Base-by-base conservation (phyloP, 2,329 filamentous ascomycete species). In the Pestalotiopsis sp. region DNA sequence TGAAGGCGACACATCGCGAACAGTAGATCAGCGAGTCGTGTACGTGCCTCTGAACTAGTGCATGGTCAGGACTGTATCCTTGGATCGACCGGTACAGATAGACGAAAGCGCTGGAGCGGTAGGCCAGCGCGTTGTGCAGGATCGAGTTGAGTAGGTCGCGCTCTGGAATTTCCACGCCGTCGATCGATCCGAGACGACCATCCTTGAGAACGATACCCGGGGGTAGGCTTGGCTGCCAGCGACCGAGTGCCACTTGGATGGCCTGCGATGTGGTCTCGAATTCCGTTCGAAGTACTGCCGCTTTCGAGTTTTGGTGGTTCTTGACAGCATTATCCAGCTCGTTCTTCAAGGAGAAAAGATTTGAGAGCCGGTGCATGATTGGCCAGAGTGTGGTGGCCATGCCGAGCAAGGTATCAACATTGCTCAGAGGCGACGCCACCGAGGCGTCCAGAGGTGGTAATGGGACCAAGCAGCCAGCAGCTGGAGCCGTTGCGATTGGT, bases 321-420 rank as follows among this genome's bases (percentile, higher is more conserved):
- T 75, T 73, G 20, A 82, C 76, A 6, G 86, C 85, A 4, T 74
- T 75, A 67, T 85, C 82, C 2, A 89, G 78, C 59, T 86, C 83
- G 14, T 77, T 80, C 71, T 88, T 89, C 14, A 88, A 79, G 1
- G 83, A 81, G 1, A 84, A 77, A 0, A 90, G 81, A 68, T 83
- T 86, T 0, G 87, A 88, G 1, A 90, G 81, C 10, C 85, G 85
- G 72, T 90, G 87, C 69, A 90, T 88, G 20, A 89, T 85, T 11
- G 88, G 88, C 88, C 88, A 90, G 0, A 90, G 78, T 2, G 87
- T 87, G 1, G 86, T 89, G 1, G 87, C 85, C 79, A 90, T 86
- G 24, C 88, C 88, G 1, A 90, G 83, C 2, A 90, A 79, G 3
- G 86, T 86, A 71, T 89, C 87, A 30, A 89, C 85, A 52, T 85